Conservation (phyloP, 208 protist genomes). For the Vickermania ingenoplastis region DNA sequence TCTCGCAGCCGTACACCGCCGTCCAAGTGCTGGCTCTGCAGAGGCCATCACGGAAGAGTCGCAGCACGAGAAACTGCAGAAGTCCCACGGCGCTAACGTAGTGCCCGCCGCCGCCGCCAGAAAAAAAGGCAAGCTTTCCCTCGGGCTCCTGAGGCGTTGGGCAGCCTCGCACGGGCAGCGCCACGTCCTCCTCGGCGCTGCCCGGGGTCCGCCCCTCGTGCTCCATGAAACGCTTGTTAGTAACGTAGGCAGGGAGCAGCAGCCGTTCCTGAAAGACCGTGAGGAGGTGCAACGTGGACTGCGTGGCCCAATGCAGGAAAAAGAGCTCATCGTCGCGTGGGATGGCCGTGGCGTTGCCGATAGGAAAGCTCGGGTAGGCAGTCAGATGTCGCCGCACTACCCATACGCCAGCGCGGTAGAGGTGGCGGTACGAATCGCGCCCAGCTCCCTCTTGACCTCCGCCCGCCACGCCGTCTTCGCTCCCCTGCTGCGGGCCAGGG, state of each 20-base stretch:
- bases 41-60: constrained; percentile 60
- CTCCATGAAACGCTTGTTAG: constrained; percentile 44
- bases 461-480: not conserved
- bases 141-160: constrained; percentile 57
- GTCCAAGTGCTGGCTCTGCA: constrained; percentile 57
- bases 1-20: constrained; percentile 41
- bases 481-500: not conserved
- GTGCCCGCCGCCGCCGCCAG: constrained; percentile 67
- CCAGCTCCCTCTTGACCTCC: not conserved
- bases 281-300: constrained; percentile 67
- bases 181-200: not conserved
- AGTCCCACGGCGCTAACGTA: constrained; percentile 54
- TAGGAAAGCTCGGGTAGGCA: constrained; percentile 22
- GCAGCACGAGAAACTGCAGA: constrained; percentile 71
- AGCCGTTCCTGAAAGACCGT: constrained; percentile 73
- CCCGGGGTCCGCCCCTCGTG: constrained; percentile 4
- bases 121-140: constrained; percentile 24
- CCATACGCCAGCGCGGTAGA: constrained; percentile 8
- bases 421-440: not conserved
- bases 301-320: constrained; percentile 73
- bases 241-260: constrained; percentile 46
- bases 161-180: constrained; percentile 26
- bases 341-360: constrained; percentile 25
- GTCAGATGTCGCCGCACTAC: constrained; percentile 12
- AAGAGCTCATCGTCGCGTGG: constrained; percentile 56